phyloP scores from a whole-genome alignment of 805 yeast genomes.

The Kuraishia ogatae region DNA sequence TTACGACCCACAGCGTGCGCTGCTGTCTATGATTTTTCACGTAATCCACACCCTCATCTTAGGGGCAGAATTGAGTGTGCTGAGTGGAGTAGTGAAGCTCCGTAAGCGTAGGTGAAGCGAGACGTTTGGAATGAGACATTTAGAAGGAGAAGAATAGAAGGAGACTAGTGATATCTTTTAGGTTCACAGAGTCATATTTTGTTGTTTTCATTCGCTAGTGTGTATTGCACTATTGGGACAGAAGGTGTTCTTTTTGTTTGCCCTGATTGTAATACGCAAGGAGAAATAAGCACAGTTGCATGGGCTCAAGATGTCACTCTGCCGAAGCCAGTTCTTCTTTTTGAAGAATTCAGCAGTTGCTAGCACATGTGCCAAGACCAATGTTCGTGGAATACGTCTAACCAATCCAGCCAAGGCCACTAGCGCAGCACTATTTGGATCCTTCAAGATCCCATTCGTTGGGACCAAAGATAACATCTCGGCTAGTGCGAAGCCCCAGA shows the following conservation, averaged over 20 bases:
- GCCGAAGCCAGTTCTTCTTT: constrained; percentile 51
- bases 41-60: background rate
- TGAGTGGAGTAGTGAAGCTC: no score
- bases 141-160: no score
- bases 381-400: background rate
- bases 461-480: background rate
- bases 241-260: no score
- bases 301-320: constrained; percentile 22
- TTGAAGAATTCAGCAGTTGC: constrained; percentile 42
- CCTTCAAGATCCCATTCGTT: background rate
- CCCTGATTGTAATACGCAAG: no score
- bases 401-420: background rate
- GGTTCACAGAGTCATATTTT: no score
- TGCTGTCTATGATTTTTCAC: background rate
- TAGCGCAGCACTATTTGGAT: constrained; percentile 11
- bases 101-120: no score
- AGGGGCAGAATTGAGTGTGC: background rate
- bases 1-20: background rate
- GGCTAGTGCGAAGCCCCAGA: background rate
- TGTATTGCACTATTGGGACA: no score
- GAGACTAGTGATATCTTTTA: no score
- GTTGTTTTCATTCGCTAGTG: no score
- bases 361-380: constrained; percentile 15
- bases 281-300: background rate
- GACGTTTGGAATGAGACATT: no score